phyloP scores from a whole-genome alignment of 345 rosid species.

The Balakata baccata region DNA sequence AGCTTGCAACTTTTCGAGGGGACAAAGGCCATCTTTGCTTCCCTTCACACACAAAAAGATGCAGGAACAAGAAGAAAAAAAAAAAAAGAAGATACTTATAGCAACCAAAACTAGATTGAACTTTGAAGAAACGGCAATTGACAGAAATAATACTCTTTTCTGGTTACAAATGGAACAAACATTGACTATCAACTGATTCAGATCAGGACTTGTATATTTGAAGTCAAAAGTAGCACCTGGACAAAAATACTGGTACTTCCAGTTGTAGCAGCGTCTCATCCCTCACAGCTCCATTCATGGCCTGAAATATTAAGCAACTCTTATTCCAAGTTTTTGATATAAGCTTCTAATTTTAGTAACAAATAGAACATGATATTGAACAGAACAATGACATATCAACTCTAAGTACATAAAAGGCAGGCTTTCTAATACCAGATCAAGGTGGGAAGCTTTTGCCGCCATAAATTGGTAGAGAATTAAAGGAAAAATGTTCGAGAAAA shows the following conservation, averaged over 20 bases:
- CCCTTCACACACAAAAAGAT: conserved; percentile 39
- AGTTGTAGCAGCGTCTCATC: conserved; percentile 65
- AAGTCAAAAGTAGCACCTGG: conserved; percentile 47
- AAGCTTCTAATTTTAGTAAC: too few species aligned
- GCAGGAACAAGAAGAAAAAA: too few species aligned
- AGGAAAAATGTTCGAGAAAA: too few species aligned
- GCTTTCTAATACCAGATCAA: too few species aligned
- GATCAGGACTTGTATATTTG: neutral
- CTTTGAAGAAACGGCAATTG: neutral
- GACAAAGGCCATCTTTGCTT: conserved; percentile 71
- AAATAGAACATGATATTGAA: too few species aligned
- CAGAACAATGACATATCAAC: too few species aligned
- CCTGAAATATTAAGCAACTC: conserved; percentile 37
- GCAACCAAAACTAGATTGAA: neutral
- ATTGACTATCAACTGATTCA: neutral
- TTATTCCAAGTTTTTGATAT: too few species aligned
- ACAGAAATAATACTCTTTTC: neutral
- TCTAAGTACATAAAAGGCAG: too few species aligned
- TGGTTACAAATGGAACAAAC: neutral
- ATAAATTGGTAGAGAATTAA: too few species aligned
- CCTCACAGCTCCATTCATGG: conserved; percentile 54
- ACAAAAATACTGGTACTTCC: conserved; percentile 67
- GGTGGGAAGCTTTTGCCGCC: too few species aligned
- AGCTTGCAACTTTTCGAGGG: conserved; percentile 60
- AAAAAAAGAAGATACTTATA: neutral